Evolutionary conservation across 371 early-diverging fungal genomes (phyloP), one percentile per base, ranked within the genome.

Genomic region (Haplosporangium sp.): DNA sequence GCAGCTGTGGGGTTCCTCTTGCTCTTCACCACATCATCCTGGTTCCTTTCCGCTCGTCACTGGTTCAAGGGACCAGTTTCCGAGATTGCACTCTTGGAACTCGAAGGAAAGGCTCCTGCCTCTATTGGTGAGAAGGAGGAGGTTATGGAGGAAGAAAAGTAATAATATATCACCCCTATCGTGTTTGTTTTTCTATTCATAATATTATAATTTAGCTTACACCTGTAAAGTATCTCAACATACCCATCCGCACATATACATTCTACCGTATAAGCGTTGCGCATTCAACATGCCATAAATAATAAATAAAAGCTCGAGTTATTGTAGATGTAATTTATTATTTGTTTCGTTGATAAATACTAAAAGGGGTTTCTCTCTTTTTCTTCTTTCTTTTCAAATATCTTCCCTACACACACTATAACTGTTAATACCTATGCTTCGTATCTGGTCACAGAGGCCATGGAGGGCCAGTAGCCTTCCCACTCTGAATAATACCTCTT

Each of bases 1-100:
- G 83, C 86, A 6, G 85, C 86, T 20, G 86, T 88, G 42, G 89
- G 81, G n/a, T 79, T 84, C 73, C 75, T 88, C 59, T 79, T 88
- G 79, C 57, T 85, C 61, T 68, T 75, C 38, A 84, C 88, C 4
- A 84, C 84, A 48, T 59, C 65, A 1, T 78, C 86, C 57, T 88
- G 84, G 78, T 78, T 78, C 62, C 59, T 88, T 50, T 86, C 85
- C 70, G 87, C 85, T 4, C 85, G 86, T 39, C 72, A 88, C 35
- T 88, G 88, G 87, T 84, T 84, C 76, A 84, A 79, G 69, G 84
- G 84, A 0, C 84, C 84, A 11, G 45, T 75, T 50, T 78, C 78
- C 4, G 78, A 78, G 74, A 78, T 78, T 70, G 74, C 78, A 0
- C 70, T 78, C 15, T 65, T 65, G 61, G 78, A 78, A 42, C 67